A percentile compares a stretch with the other conserved stretches of the same genome.
Evolutionary conservation across 2,329 filamentous ascomycete species (phyloP).

Genomic region (Colletotrichum liaoningense): DNA sequence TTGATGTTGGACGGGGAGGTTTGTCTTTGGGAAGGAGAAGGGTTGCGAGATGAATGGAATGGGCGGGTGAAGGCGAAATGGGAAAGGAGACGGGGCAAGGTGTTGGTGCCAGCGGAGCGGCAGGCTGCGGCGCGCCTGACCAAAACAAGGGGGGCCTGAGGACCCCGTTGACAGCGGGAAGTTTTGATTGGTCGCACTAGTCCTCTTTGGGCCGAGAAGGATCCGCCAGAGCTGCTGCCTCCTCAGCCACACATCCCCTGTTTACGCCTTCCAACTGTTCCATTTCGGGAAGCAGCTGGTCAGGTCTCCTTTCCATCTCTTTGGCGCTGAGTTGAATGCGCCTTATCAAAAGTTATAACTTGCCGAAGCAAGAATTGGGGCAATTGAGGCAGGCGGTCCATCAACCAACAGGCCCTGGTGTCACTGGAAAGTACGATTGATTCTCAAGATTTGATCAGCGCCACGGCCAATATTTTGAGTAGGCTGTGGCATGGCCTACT

Average conservation of each 20-base stretch:
- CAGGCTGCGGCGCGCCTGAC: conserved; percentile 32
- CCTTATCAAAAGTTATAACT: background rate
- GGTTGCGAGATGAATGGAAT: conserved; percentile 20
- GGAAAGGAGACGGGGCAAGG: conserved; percentile 29
- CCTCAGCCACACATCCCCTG: conserved; percentile 22
- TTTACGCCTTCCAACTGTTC: background rate
- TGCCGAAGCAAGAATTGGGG: background rate
- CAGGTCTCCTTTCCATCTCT: background rate
- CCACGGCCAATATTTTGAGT: too few relatives aligned
- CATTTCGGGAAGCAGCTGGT: conserved; percentile 14
- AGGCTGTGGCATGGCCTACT: too few relatives aligned
- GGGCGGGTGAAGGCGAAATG: conserved; percentile 18
- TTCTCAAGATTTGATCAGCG: background rate
- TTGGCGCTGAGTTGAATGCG: background rate
- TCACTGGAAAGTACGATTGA: background rate
- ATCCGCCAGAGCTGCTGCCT: conserved; percentile 26
- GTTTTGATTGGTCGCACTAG: background rate
- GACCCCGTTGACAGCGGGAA: background rate
- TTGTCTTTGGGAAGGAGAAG: conserved; percentile 21
- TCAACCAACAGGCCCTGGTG: background rate
- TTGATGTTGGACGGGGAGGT: background rate
- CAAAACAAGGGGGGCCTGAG: conserved; percentile 30
- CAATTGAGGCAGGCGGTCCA: background rate
- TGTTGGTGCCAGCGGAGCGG: conserved; percentile 21
- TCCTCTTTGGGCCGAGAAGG: conserved; percentile 2